Conservation (phyloP, 108 stramenopile genomes). For the Bacterosira constricta region DNA sequence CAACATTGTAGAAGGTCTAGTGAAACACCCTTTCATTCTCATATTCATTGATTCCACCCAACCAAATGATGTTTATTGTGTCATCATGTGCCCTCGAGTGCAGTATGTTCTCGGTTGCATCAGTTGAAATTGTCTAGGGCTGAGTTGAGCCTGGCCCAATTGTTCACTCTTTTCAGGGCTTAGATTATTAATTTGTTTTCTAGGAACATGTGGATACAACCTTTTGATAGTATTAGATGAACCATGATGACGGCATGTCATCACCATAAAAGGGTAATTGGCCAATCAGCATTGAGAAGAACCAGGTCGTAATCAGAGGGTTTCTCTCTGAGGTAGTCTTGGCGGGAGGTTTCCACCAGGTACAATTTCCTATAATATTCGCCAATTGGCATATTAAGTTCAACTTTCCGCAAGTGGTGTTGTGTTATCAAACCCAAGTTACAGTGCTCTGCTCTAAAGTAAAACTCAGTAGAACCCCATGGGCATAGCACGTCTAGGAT, state of each 20-base stretch:
- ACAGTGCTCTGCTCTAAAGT: neutral
- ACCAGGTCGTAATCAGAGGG: neutral
- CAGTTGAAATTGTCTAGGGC: neutral
- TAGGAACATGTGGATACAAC: constrained; percentile 4
- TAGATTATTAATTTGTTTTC: neutral
- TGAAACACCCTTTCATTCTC: neutral
- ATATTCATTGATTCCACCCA: neutral
- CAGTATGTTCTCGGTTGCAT: neutral
- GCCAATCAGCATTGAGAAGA: constrained; percentile 8
- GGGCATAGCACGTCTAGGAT: constrained; percentile 21
- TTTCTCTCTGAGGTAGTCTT: constrained; percentile 4
- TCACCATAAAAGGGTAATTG: neutral
- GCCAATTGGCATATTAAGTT: neutral
- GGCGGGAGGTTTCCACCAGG: neutral
- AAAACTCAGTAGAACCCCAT: constrained; percentile 29
- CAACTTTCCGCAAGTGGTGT: neutral
- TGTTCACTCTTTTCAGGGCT: neutral
- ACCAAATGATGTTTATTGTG: neutral
- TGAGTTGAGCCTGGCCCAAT: neutral
- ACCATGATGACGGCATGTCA: constrained; percentile 2
- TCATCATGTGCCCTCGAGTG: neutral
- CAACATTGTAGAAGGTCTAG: neutral
- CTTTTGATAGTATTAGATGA: neutral
- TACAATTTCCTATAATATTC: neutral
- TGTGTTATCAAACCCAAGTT: neutral